Conservation (phyloP, 2,329 filamentous ascomycete genomes). For the Lachnellula subtilissima region DNA sequence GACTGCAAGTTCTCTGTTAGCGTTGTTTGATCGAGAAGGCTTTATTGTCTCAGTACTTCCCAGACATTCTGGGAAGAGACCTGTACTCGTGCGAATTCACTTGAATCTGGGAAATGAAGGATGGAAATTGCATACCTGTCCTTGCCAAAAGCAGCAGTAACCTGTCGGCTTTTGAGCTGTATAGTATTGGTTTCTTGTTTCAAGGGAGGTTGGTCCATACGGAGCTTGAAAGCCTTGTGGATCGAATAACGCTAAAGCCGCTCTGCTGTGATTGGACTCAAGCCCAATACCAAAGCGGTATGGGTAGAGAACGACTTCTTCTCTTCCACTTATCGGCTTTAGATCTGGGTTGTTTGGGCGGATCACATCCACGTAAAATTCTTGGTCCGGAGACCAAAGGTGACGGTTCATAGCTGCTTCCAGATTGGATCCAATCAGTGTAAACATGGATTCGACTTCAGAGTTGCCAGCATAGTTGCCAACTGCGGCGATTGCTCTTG, state of each 20-base stretch:
- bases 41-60: too few species aligned
- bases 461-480: slow-evolving; percentile 33
- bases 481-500: slow-evolving; percentile 36
- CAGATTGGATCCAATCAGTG: slow-evolving; percentile 32
- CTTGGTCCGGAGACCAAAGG: slow-evolving; percentile 35
- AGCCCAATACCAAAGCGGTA: slow-evolving; percentile 40
- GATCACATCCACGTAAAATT: slow-evolving; percentile 38
- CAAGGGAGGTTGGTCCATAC: slow-evolving; percentile 40
- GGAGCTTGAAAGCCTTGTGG: slow-evolving; percentile 34
- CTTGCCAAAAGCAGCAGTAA: slow-evolving; percentile 40
- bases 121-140: slow-evolving; percentile 9
- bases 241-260: slow-evolving; percentile 34
- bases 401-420: slow-evolving; percentile 33
- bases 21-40: too few species aligned
- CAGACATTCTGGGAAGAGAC: too few species aligned
- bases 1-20: slow-evolving; percentile 25
- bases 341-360: slow-evolving; percentile 34
- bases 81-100: too few species aligned
- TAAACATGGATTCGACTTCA: slow-evolving; percentile 30
- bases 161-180: slow-evolving; percentile 30
- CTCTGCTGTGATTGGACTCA: slow-evolving; percentile 28
- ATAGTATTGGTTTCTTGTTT: slow-evolving; percentile 38
- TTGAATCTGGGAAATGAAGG: too few species aligned
- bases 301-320: slow-evolving; percentile 40
- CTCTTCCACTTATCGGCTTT: slow-evolving; percentile 31